Conservation (phyloP, 352 stramenopile species). For the Globisporangium orthogonon region DNA sequence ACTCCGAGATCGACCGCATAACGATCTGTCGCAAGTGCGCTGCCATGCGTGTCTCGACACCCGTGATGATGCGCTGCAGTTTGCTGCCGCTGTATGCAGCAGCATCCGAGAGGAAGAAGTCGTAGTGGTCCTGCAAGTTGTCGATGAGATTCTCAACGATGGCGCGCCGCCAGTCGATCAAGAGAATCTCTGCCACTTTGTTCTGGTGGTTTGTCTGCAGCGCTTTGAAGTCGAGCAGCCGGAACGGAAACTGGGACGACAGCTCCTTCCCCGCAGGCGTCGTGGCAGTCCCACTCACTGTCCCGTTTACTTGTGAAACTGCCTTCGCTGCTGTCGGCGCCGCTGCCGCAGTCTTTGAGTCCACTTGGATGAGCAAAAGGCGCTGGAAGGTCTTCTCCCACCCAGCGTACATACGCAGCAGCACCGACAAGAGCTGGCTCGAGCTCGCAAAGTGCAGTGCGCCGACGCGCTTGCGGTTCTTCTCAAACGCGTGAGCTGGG, state of each 20-base stretch:
- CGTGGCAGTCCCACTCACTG: neutral
- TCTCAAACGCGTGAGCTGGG: constrained; percentile 55
- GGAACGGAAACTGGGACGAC: constrained; percentile 69
- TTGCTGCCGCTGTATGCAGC: constrained; percentile 40
- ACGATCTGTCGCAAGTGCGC: constrained; percentile 80
- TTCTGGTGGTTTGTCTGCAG: constrained; percentile 72
- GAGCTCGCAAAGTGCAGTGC: constrained; percentile 51
- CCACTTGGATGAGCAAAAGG: constrained; percentile 59
- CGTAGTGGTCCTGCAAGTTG: constrained; percentile 91
- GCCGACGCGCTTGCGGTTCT: constrained; percentile 42
- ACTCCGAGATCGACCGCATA: constrained; percentile 41
- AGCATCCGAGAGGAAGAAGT: constrained; percentile 89
- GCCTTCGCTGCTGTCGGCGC: neutral
- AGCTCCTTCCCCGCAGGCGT: constrained; percentile 20
- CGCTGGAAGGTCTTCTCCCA: constrained; percentile 88
- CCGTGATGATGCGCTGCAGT: constrained; percentile 75
- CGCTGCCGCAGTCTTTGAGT: constrained; percentile 7
- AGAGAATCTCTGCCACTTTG: constrained; percentile 65
- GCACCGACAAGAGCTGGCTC: constrained; percentile 58
- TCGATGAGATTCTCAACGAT: constrained; percentile 92
- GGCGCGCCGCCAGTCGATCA: constrained; percentile 84
- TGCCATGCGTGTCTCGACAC: constrained; percentile 82
- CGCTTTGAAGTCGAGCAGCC: constrained; percentile 78
- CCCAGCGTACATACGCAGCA: constrained; percentile 85
- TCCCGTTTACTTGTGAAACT: too few relatives aligned